Percentiles rank a stretch among this genome's conserved stretches.
These are phyloP conservation scores for Mycena polygramma DNA, from an alignment of 768 basidiomycete species.

Conservation along the genomic window DNA sequence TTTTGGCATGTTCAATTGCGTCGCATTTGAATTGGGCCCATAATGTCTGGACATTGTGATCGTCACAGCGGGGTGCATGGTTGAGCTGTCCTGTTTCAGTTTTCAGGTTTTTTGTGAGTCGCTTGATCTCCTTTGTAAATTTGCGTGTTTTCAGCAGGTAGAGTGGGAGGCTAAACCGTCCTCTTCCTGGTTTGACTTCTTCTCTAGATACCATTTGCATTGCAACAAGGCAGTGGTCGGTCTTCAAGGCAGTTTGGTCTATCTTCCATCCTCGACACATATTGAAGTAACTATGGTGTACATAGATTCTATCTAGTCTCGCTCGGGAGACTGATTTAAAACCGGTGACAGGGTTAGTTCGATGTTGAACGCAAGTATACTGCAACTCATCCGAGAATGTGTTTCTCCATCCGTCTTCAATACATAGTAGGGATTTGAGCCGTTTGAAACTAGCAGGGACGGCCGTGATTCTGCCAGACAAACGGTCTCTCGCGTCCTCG, in stretches of 20 bases:
- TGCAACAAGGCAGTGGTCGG: constrained; percentile 15
- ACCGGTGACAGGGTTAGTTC: not conserved
- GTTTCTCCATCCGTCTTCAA: constrained; percentile 3
- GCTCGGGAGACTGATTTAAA: not conserved
- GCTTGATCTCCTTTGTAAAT: not conserved
- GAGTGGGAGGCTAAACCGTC: constrained; percentile 6
- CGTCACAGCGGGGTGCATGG: too few species aligned
- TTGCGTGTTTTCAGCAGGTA: not conserved
- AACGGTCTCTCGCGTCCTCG: not conserved
- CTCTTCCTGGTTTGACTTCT: not conserved
- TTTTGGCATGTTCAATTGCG: not conserved
- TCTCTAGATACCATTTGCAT: not conserved
- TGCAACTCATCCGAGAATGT: not conserved
- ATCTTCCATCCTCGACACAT: constrained; percentile 14
- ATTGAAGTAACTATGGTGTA: not conserved
- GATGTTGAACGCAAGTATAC: not conserved
- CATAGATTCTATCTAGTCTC: constrained; percentile 1
- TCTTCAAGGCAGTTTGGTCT: constrained; percentile 2
- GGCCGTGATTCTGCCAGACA: not conserved
- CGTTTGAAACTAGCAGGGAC: not conserved
- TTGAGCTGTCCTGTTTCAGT: not conserved
- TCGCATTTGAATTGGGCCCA: not conserved
- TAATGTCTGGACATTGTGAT: not conserved
- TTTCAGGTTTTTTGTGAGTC: not conserved
- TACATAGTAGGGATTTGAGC: not conserved